Conservation (phyloP, 2,329 filamentous ascomycete genomes). For the Polytolypa hystricis region DNA sequence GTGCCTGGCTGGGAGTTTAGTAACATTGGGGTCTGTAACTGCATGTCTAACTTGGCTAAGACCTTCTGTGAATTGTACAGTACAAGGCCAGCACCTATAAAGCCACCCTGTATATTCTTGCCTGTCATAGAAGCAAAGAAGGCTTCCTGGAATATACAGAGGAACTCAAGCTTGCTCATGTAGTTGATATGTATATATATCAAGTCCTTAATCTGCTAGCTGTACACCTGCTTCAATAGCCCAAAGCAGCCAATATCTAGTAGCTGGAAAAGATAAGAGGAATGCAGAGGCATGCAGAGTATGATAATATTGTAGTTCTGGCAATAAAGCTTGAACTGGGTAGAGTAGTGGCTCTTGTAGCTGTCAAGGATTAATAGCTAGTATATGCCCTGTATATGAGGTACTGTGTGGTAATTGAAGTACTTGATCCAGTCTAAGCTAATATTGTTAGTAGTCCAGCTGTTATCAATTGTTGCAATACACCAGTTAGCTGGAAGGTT, state of each 20-base stretch:
- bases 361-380: slow-evolving; percentile 2
- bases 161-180: background rate
- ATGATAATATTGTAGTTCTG: slow-evolving; percentile 3
- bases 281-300: slow-evolving; percentile 6
- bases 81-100: too few species aligned
- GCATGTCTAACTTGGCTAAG: too few species aligned
- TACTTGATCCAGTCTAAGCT: slow-evolving; percentile 3
- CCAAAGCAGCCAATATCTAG: background rate
- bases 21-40: too few species aligned
- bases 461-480: slow-evolving; percentile 1
- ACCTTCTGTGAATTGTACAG: too few species aligned
- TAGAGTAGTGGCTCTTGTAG: background rate
- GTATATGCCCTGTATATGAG: background rate
- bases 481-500: background rate
- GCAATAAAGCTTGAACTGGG: slow-evolving; percentile 5
- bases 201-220: background rate
- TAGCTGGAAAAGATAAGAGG: background rate
- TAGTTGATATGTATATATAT: background rate
- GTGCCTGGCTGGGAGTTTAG: too few species aligned
- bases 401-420: background rate
- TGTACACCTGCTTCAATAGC: background rate
- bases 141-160: too few species aligned
- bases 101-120: too few species aligned
- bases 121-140: too few species aligned
- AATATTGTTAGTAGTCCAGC: slow-evolving; percentile 4